Evolutionary conservation across 768 basidiomycete genomes (phyloP), one percentile per base, ranked within the genome.

Genomic region (Pulveroboletus sp.): DNA sequence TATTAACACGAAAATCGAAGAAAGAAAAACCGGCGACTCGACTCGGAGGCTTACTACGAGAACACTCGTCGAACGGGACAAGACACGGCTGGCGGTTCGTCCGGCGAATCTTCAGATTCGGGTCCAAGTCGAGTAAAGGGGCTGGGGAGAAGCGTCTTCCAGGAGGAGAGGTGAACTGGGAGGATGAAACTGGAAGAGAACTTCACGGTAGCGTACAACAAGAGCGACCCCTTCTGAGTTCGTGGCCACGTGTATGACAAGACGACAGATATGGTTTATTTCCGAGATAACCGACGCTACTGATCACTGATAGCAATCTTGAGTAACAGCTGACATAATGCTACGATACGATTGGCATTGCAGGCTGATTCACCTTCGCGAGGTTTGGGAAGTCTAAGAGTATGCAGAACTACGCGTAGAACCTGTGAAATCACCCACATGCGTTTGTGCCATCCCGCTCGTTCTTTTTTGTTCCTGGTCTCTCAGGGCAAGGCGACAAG

Each of bases 211-310:
- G 30, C 20, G 42, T 46, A 52, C 41, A 55, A 56, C 50, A 52
- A 52, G 48, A 48, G 8, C 45, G 13, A 37, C n/a, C n/a, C n/a
- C 17, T 47, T 36, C 38, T 12, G 39, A 35, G 41, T 23, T 7
- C 19, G 31, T 37, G n/a, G 10, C 39, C 62, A 63, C 61, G 59
- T 61, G 53, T 44, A n/a, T 54, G 14, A 14, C 45, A 20, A 43
- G 9, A 13, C 16, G 17, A 30, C 30, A 32, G 31, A 41, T n/a
- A n/a, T 7, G 20, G n/a, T 10, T 4, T 23, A 27, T 23, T 27
- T 34, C 26, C 46, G 19, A 34, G 19, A 11, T 13, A 1, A 22
- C n/a, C 14, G n/a, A 31, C 6, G 31, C 31, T 31, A 31, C 31
- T 31, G 31, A 31, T 31, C 31, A 31, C 6, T 14, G 31, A 31